Conservation (phyloP, 2,329 filamentous ascomycete genomes). For the Penicillium sp. region DNA sequence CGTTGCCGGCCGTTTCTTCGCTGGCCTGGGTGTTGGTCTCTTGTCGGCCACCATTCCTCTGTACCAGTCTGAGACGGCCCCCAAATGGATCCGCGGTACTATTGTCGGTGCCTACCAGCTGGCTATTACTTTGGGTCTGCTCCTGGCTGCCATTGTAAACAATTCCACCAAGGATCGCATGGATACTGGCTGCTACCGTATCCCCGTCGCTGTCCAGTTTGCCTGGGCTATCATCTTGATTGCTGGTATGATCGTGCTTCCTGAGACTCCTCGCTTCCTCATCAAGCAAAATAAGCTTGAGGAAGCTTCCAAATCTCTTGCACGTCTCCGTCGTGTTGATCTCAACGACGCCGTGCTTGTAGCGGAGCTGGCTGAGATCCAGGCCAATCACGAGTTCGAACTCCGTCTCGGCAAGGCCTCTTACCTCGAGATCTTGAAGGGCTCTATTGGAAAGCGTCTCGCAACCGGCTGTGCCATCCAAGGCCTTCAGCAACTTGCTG, state of each 20-base stretch:
- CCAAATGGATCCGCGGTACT: conserved; percentile 68
- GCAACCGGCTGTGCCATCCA: conserved; percentile 39
- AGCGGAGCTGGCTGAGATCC: conserved; percentile 72
- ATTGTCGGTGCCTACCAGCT: conserved; percentile 75
- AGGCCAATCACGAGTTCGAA: conserved; percentile 85
- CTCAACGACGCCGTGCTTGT: conserved; percentile 64
- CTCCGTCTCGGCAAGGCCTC: conserved; percentile 42
- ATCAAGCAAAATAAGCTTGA: conserved; percentile 69
- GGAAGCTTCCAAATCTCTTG: conserved; percentile 57
- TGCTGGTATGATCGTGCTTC: conserved; percentile 65
- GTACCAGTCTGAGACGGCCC: conserved; percentile 75
- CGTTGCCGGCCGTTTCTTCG: conserved; percentile 49
- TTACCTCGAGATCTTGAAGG: conserved; percentile 36
- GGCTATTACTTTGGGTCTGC: conserved; percentile 70
- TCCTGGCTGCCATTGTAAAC: conserved; percentile 67
- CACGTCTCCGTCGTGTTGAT: conserved; percentile 64
- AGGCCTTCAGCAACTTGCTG: conserved; percentile 39
- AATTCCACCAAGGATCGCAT: conserved; percentile 60
- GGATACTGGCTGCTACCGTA: conserved; percentile 66
- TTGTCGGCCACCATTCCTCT: conserved; percentile 64
- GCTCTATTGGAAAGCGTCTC: conserved; percentile 36
- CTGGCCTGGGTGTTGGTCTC: conserved; percentile 63
- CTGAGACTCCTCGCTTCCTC: conserved; percentile 77
- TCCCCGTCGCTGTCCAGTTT: conserved; percentile 74
- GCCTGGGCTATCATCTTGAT: conserved; percentile 71